These are phyloP conservation scores for Ambrosia hybrid DNA, from an alignment of 140 eudicot genomes.

Conservation along the genomic window DNA sequence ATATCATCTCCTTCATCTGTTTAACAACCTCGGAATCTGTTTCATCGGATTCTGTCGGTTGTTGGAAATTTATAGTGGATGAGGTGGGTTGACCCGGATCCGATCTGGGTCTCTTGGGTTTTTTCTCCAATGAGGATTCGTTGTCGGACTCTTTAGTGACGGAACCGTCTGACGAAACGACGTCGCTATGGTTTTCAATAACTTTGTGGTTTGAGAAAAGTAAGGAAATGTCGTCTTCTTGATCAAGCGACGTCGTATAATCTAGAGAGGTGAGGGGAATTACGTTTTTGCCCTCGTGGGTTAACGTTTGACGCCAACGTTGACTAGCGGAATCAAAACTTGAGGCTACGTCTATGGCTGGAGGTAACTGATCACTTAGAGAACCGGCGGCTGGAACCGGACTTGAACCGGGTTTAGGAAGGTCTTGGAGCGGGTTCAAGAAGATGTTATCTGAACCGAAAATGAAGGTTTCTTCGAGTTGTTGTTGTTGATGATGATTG, in stretches of 20 bases:
- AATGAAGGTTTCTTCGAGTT: conserved; percentile 37
- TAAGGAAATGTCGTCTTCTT: not conserved
- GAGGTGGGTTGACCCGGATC: conserved; percentile 43
- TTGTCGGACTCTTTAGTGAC: conserved; percentile 28
- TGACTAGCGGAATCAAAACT: conserved; percentile 22
- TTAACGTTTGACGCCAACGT: conserved; percentile 28
- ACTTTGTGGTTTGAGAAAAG: conserved; percentile 43
- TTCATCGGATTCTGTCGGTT: conserved; percentile 49
- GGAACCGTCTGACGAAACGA: conserved; percentile 36
- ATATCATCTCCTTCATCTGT: conserved; percentile 91
- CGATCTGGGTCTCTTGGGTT: conserved; percentile 43
- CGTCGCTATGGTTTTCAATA: not conserved
- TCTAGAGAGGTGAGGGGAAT: conserved; percentile 14
- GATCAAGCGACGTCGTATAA: not conserved
- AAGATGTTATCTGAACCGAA: conserved; percentile 33
- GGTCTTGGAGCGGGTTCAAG: conserved; percentile 32
- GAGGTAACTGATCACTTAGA: no score
- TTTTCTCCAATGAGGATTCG: conserved; percentile 27
- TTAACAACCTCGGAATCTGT: conserved; percentile 80
- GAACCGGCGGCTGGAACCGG: conserved; percentile 13
- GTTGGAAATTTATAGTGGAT: conserved; percentile 74
- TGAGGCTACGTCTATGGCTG: not conserved
- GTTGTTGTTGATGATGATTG: conserved; percentile 35
- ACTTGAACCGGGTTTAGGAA: conserved; percentile 19
- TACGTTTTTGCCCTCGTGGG: conserved; percentile 16